phyloP scores from a whole-genome alignment of 2,329 filamentous ascomycete genomes.

The Aspergillus clavatus region DNA sequence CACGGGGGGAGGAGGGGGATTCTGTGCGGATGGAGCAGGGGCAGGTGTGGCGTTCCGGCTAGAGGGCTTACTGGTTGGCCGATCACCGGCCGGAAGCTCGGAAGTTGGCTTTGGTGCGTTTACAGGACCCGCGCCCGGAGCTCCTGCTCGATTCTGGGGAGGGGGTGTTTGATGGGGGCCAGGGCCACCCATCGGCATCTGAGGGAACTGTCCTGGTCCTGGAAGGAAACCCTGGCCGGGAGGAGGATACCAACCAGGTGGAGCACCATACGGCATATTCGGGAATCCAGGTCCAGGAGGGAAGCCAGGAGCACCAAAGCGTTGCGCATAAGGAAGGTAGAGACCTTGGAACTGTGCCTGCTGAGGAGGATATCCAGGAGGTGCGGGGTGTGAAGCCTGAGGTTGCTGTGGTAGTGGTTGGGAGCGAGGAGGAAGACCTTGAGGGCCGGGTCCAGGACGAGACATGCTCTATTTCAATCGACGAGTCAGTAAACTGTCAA shows the following conservation, averaged over 20 bases:
- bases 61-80: conserved; percentile 31
- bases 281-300: conserved; percentile 62
- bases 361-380: conserved; percentile 38
- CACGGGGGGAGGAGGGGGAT: conserved; percentile 33
- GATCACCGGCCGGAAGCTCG: conserved; percentile 41
- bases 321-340: conserved; percentile 44
- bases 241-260: conserved; percentile 70
- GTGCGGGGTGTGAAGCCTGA: conserved; percentile 33
- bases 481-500: conserved; percentile 18
- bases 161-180: conserved; percentile 38
- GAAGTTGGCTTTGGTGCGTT: conserved; percentile 36
- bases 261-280: conserved; percentile 73
- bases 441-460: conserved; percentile 37
- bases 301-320: conserved; percentile 46
- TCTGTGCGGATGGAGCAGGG: conserved; percentile 25
- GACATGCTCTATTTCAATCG: conserved; percentile 37
- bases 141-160: conserved; percentile 34
- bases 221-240: conserved; percentile 70
- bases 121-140: conserved; percentile 24
- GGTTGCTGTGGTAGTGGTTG: conserved; percentile 47
- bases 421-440: conserved; percentile 33
- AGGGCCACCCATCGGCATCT: conserved; percentile 54
- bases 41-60: conserved; percentile 33
- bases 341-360: conserved; percentile 42
- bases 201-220: conserved; percentile 60